These are phyloP conservation scores for Lodderomyces orthopsilosis DNA, from an alignment of 1,139 yeast genomes.

Conservation along the genomic window DNA sequence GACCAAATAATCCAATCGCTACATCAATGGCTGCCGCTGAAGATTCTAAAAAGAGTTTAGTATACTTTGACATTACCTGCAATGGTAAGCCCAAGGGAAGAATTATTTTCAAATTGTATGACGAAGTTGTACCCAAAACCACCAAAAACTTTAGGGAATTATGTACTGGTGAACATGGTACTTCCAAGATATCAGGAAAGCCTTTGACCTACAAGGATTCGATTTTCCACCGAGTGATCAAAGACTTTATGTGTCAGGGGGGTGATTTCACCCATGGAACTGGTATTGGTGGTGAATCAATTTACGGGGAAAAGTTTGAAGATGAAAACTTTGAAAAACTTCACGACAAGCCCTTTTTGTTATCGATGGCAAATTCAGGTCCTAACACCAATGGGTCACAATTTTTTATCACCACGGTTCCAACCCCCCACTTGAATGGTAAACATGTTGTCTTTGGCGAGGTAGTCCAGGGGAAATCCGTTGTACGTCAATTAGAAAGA, in stretches of 20 bases:
- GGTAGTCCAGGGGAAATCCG: constrained; percentile 76
- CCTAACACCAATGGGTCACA: constrained; percentile 96
- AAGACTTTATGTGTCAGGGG: constrained; percentile 91
- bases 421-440: constrained; percentile 83
- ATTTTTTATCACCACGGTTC: constrained; percentile 84
- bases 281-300: constrained; percentile 94
- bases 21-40: neutral
- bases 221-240: constrained; percentile 87
- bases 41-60: constrained; percentile 21
- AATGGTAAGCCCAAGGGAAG: constrained; percentile 68
- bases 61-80: constrained; percentile 72
- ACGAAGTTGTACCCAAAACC: constrained; percentile 86
- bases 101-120: constrained; percentile 70
- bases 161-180: constrained; percentile 87
- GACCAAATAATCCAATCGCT: neutral
- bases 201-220: constrained; percentile 77
- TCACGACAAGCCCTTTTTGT: constrained; percentile 81
- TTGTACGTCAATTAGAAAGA: constrained; percentile 76
- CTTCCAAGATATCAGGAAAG: constrained; percentile 53
- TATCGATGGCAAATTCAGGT: constrained; percentile 97
- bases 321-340: constrained; percentile 80
- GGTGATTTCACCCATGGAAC: constrained; percentile 91
- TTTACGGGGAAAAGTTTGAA: constrained; percentile 92
- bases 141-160: constrained; percentile 90
- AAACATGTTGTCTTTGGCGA: constrained; percentile 97